These are phyloP conservation scores for Kodamaea laetipori DNA, from an alignment of 805 yeast genomes.

Conservation along the genomic window DNA sequence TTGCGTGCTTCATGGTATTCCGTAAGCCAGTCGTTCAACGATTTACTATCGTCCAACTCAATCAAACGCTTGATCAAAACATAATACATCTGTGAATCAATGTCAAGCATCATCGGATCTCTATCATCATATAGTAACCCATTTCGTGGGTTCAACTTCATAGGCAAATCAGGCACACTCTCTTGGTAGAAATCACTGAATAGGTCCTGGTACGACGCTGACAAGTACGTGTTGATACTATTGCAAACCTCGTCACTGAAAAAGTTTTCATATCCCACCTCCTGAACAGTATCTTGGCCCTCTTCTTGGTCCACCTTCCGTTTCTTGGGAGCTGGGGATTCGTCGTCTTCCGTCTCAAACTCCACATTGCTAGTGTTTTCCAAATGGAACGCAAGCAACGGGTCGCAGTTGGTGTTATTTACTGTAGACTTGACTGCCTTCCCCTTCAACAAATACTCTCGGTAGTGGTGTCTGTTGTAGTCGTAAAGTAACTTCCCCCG, in stretches of 20 bases:
- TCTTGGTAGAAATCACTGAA: conserved; percentile 7
- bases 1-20: conserved; percentile 5
- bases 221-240: background rate
- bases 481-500: conserved; percentile 10
- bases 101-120: conserved; percentile 11
- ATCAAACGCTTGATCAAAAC: background rate
- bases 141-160: conserved; percentile 7
- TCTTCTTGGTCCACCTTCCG: background rate
- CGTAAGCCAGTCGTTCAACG: conserved; percentile 4
- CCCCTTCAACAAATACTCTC: conserved; percentile 12
- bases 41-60: conserved; percentile 4
- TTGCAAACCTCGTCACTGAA: background rate
- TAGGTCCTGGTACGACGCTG: conserved; percentile 6
- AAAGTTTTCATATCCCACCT: conserved; percentile 1
- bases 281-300: background rate
- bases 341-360: background rate
- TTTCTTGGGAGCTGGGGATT: background rate
- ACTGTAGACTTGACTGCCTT: background rate
- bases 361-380: conserved; percentile 5
- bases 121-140: conserved; percentile 11
- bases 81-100: conserved; percentile 4
- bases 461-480: conserved; percentile 21
- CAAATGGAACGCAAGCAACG: conserved; percentile 9
- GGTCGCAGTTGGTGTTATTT: conserved; percentile 3
- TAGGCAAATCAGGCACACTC: background rate